Percentiles rank a stretch among this genome's conserved stretches.
phyloP scores from a whole-genome alignment of 768 basidiomycete genomes.

The Rhodocollybia butyracea region DNA sequence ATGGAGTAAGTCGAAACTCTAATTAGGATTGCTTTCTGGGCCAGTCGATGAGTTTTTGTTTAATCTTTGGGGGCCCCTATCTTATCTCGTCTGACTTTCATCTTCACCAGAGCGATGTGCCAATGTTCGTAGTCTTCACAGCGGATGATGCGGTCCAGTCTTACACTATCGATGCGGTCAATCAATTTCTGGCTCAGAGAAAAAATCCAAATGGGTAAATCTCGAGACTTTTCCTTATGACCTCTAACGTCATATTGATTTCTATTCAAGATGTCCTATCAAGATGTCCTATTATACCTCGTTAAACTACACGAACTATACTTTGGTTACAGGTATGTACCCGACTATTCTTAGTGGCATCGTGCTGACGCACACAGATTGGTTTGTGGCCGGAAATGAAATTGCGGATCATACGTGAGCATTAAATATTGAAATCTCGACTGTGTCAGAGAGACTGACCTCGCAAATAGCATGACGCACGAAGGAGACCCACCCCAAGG shows the following conservation, averaged over 20 bases:
- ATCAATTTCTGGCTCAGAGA: conserved; percentile 71
- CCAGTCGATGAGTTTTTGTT: not conserved
- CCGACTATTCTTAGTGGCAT: too few species aligned
- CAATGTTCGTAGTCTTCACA: conserved; percentile 70
- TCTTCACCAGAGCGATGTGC: conserved; percentile 46
- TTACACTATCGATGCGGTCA: conserved; percentile 71
- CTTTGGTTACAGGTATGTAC: too few species aligned
- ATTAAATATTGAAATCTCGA: too few species aligned
- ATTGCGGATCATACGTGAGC: conserved; percentile 76
- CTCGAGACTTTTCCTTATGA: too few species aligned
- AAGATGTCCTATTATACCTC: conserved; percentile 79
- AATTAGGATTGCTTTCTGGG: too few species aligned
- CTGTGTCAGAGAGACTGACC: too few species aligned
- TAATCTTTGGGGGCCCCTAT: not conserved
- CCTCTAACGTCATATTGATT: too few species aligned
- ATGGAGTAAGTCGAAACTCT: conserved; percentile 23
- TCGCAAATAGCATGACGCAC: conserved; percentile 86
- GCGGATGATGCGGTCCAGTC: conserved; percentile 77
- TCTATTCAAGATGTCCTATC: too few species aligned
- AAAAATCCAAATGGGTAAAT: conserved; percentile 79
- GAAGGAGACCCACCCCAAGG: conserved; percentile 57
- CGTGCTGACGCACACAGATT: conserved; percentile 39
- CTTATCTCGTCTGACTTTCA: not conserved
- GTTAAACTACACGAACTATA: conserved; percentile 68
- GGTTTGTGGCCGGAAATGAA: conserved; percentile 81